Conservation (phyloP, 106 monocot species). For the Acorus calamus region DNA sequence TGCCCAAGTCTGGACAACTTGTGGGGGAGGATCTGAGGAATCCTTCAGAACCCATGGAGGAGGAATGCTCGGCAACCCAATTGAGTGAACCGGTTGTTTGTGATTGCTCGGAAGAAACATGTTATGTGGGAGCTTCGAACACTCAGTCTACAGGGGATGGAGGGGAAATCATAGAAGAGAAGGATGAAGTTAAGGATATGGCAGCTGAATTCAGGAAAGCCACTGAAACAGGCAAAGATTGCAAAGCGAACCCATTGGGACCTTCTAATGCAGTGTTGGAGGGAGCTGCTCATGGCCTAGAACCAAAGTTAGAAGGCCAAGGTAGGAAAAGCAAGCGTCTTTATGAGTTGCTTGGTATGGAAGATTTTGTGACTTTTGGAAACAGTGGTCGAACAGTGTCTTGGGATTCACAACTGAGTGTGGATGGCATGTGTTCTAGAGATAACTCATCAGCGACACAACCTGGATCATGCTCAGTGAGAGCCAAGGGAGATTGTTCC, state of each 20-base stretch:
- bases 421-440: conserved; percentile 14
- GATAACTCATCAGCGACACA: conserved; percentile 9
- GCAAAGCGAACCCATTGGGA: not conserved
- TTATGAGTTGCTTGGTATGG: conserved; percentile 89
- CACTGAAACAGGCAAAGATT: conserved; percentile 2
- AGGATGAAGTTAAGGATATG: conserved; percentile 17
- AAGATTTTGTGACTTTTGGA: conserved; percentile 2
- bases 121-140: conserved; percentile 4
- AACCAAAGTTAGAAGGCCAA: conserved; percentile 5
- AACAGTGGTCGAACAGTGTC: conserved; percentile 12
- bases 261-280: not conserved
- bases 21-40: conserved; percentile 9
- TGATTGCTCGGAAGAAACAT: conserved; percentile 8
- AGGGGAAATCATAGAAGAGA: not conserved
- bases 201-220: conserved; percentile 11
- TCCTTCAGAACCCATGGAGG: conserved; percentile 11
- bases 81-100: conserved; percentile 7
- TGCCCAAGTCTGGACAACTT: conserved; percentile 10
- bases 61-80: conserved; percentile 1
- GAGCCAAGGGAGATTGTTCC: conserved; percentile 13
- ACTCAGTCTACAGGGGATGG: not conserved
- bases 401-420: conserved; percentile 4
- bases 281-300: conserved; percentile 1
- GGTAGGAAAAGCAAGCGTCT: conserved; percentile 60
- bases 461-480: conserved; percentile 20